phyloP scores from a whole-genome alignment of 108 stramenopile species.

The Mayamaea pseudoterrestris region DNA sequence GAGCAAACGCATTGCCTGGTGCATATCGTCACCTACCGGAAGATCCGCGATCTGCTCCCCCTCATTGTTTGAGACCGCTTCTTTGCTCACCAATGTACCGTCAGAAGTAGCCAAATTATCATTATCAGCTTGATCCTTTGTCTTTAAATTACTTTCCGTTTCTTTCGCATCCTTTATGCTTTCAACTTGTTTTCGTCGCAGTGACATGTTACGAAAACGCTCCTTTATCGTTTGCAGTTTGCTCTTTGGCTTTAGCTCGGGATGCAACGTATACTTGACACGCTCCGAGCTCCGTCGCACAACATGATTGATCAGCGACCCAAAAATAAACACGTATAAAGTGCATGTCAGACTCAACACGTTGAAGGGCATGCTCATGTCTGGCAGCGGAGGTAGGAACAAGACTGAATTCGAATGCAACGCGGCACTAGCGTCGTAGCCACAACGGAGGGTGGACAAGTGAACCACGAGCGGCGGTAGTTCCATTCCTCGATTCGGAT shows the following conservation, averaged over 20 bases:
- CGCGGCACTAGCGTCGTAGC: background rate
- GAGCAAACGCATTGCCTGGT: no score
- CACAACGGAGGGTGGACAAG: conserved; percentile 17
- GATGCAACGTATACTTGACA: conserved; percentile 39
- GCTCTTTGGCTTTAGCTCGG: conserved; percentile 15
- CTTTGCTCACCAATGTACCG: no score
- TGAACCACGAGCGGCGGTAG: conserved; percentile 42
- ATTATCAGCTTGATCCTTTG: no score
- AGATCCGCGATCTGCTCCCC: no score
- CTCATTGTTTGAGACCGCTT: no score
- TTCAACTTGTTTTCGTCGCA: no score
- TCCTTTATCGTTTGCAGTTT: background rate
- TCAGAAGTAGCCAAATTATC: no score
- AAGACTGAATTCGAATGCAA: conserved; percentile 54
- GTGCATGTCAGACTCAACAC: conserved; percentile 81
- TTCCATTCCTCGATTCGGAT: conserved; percentile 75
- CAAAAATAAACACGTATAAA: conserved; percentile 76
- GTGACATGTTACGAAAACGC: background rate
- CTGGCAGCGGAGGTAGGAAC: conserved; percentile 73
- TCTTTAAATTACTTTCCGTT: no score
- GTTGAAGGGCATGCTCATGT: conserved; percentile 95
- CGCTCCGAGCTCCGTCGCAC: conserved; percentile 55
- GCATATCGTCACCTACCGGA: no score
- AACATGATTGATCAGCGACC: conserved; percentile 66
- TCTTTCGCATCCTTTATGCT: no score